phyloP scores from a whole-genome alignment of 176 grass and related monocot species.

The Thinopyrum elongatum region DNA sequence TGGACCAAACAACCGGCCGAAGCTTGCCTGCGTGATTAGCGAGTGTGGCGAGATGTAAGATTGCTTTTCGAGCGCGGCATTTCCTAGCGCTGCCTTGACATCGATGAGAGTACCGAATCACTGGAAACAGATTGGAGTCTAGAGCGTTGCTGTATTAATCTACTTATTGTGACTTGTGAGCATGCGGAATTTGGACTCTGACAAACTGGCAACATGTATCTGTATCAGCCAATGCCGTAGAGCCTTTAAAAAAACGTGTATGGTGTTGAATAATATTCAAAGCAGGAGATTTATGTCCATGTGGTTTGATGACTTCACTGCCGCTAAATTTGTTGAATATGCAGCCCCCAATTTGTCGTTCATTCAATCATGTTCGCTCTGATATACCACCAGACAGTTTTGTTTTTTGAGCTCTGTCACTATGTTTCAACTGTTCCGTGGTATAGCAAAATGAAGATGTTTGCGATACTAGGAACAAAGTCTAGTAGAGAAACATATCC shows the following conservation, averaged over 20 bases:
- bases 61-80: background rate
- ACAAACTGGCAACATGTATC: background rate
- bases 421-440: background rate
- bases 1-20: slow-evolving; percentile 86
- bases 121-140: background rate
- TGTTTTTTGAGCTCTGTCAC: too few relatives aligned
- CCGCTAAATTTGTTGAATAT: background rate
- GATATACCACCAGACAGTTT: background rate
- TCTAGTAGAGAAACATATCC: background rate
- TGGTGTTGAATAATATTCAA: slow-evolving; percentile 4
- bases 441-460: background rate
- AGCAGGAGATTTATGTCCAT: background rate
- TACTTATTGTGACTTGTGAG: background rate
- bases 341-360: background rate
- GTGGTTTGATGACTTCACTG: background rate
- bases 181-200: background rate
- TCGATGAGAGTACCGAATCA: background rate
- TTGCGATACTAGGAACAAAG: background rate
- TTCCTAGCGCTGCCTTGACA: background rate
- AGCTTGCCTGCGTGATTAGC: slow-evolving; percentile 71
- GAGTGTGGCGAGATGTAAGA: slow-evolving; percentile 99
- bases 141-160: background rate
- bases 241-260: background rate
- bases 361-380: background rate
- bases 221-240: background rate